phyloP scores from a whole-genome alignment of 2,329 filamentous ascomycete genomes.

The Colletotrichum somersetense region DNA sequence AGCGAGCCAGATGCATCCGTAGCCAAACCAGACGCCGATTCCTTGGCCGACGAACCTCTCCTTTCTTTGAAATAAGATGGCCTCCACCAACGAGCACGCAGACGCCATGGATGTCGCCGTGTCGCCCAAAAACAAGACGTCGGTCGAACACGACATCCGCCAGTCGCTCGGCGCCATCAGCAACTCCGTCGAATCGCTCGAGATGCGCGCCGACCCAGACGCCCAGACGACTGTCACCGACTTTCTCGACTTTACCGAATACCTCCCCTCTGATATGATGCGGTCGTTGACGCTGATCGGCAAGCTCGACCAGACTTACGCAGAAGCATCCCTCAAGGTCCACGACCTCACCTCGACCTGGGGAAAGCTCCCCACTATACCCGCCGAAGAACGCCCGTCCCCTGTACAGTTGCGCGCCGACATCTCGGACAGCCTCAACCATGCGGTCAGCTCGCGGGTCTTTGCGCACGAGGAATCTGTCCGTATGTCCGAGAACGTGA shows the following conservation, averaged over 20 bases:
- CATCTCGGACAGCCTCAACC: conserved; percentile 69
- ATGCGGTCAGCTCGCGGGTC: conserved; percentile 67
- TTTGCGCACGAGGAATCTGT: conserved; percentile 72
- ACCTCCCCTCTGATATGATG: conserved; percentile 75
- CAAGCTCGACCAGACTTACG: conserved; percentile 71
- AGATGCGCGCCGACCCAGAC: conserved; percentile 72
- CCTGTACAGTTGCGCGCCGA: conserved; percentile 67
- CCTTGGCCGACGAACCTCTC: neutral
- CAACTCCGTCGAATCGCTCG: conserved; percentile 58
- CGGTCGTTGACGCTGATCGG: conserved; percentile 75
- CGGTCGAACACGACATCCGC: conserved; percentile 48
- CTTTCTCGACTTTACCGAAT: conserved; percentile 78
- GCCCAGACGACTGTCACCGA: conserved; percentile 77
- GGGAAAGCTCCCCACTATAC: conserved; percentile 65
- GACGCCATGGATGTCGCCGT: conserved; percentile 50
- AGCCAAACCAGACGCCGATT: neutral
- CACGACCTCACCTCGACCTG: conserved; percentile 69
- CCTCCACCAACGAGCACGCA: conserved; percentile 39
- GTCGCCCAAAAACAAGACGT: conserved; percentile 52
- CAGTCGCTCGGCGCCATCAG: conserved; percentile 50
- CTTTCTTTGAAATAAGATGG: conserved; percentile 41
- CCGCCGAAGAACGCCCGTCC: conserved; percentile 61
- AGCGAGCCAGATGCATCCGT: conserved; percentile 23
- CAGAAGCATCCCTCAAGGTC: conserved; percentile 66
- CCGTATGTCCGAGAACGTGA: conserved; percentile 74